Evolutionary conservation across 1,139 yeast species (phyloP), one percentile per base, ranked within the genome.

Genomic region (Sugiyamaella sp.): DNA sequence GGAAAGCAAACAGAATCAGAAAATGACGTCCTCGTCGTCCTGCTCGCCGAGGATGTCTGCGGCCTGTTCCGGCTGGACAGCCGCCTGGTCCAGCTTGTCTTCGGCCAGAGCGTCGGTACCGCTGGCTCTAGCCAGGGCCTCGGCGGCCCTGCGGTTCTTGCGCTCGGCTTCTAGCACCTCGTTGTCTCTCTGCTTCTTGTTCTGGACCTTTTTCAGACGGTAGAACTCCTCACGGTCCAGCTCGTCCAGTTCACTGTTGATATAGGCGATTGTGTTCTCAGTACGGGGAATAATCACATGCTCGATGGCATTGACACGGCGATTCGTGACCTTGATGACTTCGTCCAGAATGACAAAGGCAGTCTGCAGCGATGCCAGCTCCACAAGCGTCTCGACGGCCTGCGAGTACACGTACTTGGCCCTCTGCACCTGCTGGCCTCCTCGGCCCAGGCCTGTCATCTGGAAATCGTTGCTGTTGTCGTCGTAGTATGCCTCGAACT

Each of bases 251-350:
- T 93, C 99, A 27, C 97, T 89, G 72, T 90, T 90, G 76, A 93
- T 93, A 72, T 93, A 68, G 39, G 87, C 81, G 66, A 93, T 93
- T 33, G 99, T 93, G 72, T 93, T 93, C 72, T 93, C 97, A 1
- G 98, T 91, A 73, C 98, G 82, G 59, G 99, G 99, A 57, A 93
- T 93, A 66, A 93, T 91, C 50, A 93, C 98, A 70, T 93, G 98
- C 75, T 93, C 99, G 74, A 93, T 93, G 62, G 99, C 98, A 72
- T 93, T 93, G 65, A 93, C 99, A 80, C 99, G 87, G 75, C 99
- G 83, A 73, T 93, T 93, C 55, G 99, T 93, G 53, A 93, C 97
- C 74, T 93, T 93, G 71, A 93, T 93, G 56, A 93, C 99, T 71
- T 93, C 99, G 73, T 93, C 99, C 69, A 93, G 80, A 63, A 93